Conservation (phyloP, 352 stramenopile genomes). For the Globisporangium megalacanthum region DNA sequence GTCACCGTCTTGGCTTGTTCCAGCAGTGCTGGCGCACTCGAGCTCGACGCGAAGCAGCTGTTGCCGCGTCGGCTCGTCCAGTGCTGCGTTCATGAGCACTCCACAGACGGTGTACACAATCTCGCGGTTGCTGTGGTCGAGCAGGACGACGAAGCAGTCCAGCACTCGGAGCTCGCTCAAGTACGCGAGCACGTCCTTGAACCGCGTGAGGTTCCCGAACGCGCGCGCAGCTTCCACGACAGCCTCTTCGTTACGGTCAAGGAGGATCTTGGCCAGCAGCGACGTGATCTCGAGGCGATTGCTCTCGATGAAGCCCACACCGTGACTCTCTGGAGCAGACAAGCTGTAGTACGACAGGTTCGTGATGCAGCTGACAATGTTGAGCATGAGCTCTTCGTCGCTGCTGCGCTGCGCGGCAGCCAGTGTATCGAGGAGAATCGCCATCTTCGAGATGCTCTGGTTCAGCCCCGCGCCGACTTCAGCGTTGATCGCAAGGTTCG, state of each 20-base stretch:
- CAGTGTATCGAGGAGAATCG: slow-evolving; percentile 39
- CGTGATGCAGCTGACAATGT: slow-evolving; percentile 83
- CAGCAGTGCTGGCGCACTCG: not conserved
- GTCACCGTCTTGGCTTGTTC: slow-evolving; percentile 4
- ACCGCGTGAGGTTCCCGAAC: slow-evolving; percentile 83
- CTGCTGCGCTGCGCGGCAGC: slow-evolving; percentile 19
- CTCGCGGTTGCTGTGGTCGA: slow-evolving; percentile 73
- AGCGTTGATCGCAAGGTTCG: slow-evolving; percentile 80
- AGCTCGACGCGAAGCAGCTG: slow-evolving; percentile 25
- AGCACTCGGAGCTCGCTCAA: slow-evolving; percentile 62
- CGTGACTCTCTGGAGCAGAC: not conserved
- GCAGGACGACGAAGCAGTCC: slow-evolving; percentile 62
- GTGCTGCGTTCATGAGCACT: slow-evolving; percentile 80
- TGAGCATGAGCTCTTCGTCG: slow-evolving; percentile 86
- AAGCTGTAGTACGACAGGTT: slow-evolving; percentile 79
- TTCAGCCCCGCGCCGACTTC: slow-evolving; percentile 50
- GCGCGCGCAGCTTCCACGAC: slow-evolving; percentile 77
- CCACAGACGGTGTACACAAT: slow-evolving; percentile 77
- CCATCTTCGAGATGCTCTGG: slow-evolving; percentile 18
- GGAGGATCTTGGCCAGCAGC: slow-evolving; percentile 41
- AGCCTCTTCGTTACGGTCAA: slow-evolving; percentile 75
- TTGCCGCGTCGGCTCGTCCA: slow-evolving; percentile 34
- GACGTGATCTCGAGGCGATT: slow-evolving; percentile 36
- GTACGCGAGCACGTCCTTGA: slow-evolving; percentile 49
- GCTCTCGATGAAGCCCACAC: slow-evolving; percentile 31